Percentiles rank a stretch among this genome's conserved stretches.
Conservation (phyloP, 2,329 filamentous ascomycete genomes). For the Exophiala alcalophila region DNA sequence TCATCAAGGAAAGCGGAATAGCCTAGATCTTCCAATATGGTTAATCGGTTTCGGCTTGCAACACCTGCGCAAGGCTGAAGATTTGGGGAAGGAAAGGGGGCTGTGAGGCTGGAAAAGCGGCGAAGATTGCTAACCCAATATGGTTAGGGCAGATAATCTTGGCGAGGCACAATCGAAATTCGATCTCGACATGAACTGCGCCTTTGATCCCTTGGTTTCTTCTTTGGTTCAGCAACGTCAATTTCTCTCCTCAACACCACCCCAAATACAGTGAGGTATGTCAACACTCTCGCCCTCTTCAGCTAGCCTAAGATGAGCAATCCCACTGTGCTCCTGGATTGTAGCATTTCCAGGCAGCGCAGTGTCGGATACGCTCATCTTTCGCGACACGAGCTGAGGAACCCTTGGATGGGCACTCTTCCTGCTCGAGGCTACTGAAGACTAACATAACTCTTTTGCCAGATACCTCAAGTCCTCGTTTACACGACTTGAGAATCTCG, state of each 20-base stretch:
- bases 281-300: slow-evolving; percentile 27
- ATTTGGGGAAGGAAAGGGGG: too few relatives aligned
- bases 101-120: too few relatives aligned
- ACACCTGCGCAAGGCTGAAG: slow-evolving; percentile 3
- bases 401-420: slow-evolving; percentile 68
- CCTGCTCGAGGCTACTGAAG: slow-evolving; percentile 63
- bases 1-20: too few relatives aligned
- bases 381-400: slow-evolving; percentile 62
- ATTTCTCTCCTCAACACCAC: slow-evolving; percentile 14
- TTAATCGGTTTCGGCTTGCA: too few relatives aligned
- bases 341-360: slow-evolving; percentile 23
- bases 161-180: slow-evolving; percentile 6
- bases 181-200: slow-evolving; percentile 1
- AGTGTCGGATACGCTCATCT: slow-evolving; percentile 28
- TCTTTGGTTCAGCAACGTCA: slow-evolving; percentile 19
- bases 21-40: too few relatives aligned
- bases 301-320: slow-evolving; percentile 32
- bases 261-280: slow-evolving; percentile 28
- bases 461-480: slow-evolving; percentile 59
- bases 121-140: not conserved
- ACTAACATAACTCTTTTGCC: slow-evolving; percentile 51
- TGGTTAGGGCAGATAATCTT: slow-evolving; percentile 5
- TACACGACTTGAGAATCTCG: slow-evolving; percentile 53
- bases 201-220: slow-evolving; percentile 1
- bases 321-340: slow-evolving; percentile 19